Evolutionary conservation across 176 grass and related monocot species (phyloP).

Genomic region (Tuctoria greenei): DNA sequence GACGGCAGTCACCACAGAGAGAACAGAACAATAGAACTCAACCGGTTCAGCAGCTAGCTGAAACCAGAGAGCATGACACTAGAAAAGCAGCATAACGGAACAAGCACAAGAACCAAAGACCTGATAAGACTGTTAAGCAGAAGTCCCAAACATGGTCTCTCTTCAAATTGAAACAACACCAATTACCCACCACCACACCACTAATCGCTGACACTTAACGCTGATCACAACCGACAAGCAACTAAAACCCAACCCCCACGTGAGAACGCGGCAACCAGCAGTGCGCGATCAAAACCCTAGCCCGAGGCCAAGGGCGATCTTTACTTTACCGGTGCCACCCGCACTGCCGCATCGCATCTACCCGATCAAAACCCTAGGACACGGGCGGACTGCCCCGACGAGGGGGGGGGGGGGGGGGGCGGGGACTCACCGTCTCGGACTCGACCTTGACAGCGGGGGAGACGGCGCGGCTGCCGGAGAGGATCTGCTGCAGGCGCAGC

Average conservation of each 20-base stretch:
- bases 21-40: neutral
- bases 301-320: neutral
- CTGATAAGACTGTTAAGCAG: neutral
- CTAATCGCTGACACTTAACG: neutral
- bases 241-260: neutral
- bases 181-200: slow-evolving; percentile 11
- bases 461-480: slow-evolving; percentile 65
- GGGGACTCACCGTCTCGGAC: slow-evolving; percentile 69
- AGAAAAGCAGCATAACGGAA: neutral
- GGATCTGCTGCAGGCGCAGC: slow-evolving; percentile 90
- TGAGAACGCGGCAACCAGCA: neutral
- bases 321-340: neutral
- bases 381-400: neutral
- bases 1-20: neutral
- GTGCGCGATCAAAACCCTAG: slow-evolving; percentile 41
- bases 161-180: neutral
- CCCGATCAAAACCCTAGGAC: slow-evolving; percentile 35
- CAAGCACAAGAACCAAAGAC: neutral
- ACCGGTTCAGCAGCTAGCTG: neutral
- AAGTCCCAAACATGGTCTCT: neutral
- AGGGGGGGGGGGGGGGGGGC: no score
- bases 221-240: slow-evolving; percentile 18
- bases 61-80: neutral
- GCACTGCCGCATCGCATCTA: neutral
- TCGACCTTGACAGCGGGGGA: slow-evolving; percentile 86